Base-by-base conservation (phyloP, 176 grass and related monocot species). In the Carex myosuroides region DNA sequence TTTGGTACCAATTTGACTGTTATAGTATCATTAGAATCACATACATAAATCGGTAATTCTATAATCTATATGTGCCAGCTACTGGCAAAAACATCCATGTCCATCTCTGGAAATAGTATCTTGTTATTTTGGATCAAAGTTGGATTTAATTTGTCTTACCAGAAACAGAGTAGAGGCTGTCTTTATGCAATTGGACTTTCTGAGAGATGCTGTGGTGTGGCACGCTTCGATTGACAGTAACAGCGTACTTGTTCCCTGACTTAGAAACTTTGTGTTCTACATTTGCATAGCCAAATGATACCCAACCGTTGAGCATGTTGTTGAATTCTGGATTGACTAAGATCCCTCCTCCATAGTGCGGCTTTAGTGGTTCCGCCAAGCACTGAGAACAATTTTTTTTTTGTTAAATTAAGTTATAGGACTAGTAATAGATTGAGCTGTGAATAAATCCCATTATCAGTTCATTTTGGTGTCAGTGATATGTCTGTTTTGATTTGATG, bases 341-440 rank as follows among this genome's bases (percentile, higher is more conserved):
- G 78, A 98, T 90, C 72, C 95, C 95, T 37, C 95, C 95, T 32
- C 84, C 84, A 60, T 98, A 98, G 52, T 91, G 95, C 39, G 88
- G 41, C 12, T 91, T 89, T 32, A 74, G 68, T 17, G 95, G 92
- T 71, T 94, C 90, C 42, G 89, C 39, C 80, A 98, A 87, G 82
- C 95, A 98, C 95, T 98, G 89, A 64, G 44, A 58, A 82, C 68
- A 56, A 57, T 18, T 17, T 57, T 18, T 77, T 44, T 41, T 44
- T 50, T 57, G 10, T 78, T 54, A 54, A 18, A 56, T 32, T 13
- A 76, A 55, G 50, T 56, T 77, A 29, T 16, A 48, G 3, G 37
- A 35, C 7, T 39, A 37, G 1, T 48, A 21, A 22, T 13, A 39
- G 33, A 35, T 3, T 3, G 3, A 35, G 33, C 33, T 41, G 8